These are phyloP conservation scores for Fusarium sp. DNA, from an alignment of 2,329 filamentous ascomycete species.

Conservation along the genomic window DNA sequence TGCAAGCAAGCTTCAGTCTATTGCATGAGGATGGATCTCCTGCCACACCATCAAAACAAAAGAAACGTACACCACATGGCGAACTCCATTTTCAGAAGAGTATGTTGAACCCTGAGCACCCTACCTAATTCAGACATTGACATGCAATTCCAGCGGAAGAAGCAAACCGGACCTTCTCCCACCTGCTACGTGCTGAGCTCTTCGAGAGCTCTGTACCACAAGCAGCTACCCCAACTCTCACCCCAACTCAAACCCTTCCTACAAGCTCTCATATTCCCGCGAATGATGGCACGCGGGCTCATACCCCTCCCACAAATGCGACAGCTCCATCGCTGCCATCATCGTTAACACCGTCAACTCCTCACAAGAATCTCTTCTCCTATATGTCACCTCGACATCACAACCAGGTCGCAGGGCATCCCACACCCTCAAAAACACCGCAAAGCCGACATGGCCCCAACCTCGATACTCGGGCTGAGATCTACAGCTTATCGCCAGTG, in stretches of 20 bases:
- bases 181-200: constrained; percentile 87
- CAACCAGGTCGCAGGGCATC: constrained; percentile 79
- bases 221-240: constrained; percentile 72
- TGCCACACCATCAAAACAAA: constrained; percentile 86
- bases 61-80: constrained; percentile 86
- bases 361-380: constrained; percentile 96
- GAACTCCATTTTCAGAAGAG: constrained; percentile 96
- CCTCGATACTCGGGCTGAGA: constrained; percentile 87
- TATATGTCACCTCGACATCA: constrained; percentile 84
- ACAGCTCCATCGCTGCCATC: constrained; percentile 73
- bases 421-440: constrained; percentile 88
- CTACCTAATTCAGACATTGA: constrained; percentile 11
- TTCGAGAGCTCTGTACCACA: constrained; percentile 94
- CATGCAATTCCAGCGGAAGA: constrained; percentile 74
- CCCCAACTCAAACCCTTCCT: constrained; percentile 66
- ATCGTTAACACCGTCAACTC: constrained; percentile 88
- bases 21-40: constrained; percentile 94
- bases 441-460: constrained; percentile 90
- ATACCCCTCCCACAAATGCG: constrained; percentile 80
- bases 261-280: constrained; percentile 63
- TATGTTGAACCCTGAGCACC: constrained; percentile 56
- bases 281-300: constrained; percentile 77
- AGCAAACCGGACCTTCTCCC: constrained; percentile 93
- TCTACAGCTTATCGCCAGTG: constrained; percentile 95
- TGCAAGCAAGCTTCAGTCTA: constrained; percentile 91